phyloP scores from a whole-genome alignment of 441 rosid genomes.

The Geranium incanum region DNA sequence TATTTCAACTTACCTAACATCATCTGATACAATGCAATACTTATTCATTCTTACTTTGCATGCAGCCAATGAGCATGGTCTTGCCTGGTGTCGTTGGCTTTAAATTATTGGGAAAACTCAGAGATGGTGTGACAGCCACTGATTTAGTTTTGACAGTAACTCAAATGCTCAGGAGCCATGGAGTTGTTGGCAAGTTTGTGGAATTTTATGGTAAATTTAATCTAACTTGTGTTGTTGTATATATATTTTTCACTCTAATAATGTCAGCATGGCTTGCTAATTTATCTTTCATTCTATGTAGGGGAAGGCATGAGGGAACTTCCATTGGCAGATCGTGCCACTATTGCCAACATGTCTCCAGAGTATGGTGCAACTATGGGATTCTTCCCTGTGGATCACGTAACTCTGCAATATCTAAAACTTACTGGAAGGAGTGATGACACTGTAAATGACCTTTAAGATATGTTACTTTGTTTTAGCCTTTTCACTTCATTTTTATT shows the following conservation, averaged over 20 bases:
- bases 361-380: constrained; percentile 98
- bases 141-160: constrained; percentile 65
- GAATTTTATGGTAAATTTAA: constrained; percentile 45
- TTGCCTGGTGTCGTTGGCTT: constrained; percentile 69
- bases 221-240: not conserved
- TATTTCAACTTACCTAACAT: not conserved
- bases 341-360: constrained; percentile 94
- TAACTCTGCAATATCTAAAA: constrained; percentile 70
- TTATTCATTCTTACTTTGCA: constrained; percentile 12
- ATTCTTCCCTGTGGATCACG: constrained; percentile 89
- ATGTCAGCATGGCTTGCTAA: constrained; percentile 10
- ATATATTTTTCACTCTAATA: not conserved
- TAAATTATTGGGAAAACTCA: constrained; percentile 46
- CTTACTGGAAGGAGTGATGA: constrained; percentile 81
- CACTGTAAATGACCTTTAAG: constrained; percentile 36
- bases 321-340: constrained; percentile 84
- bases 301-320: constrained; percentile 91
- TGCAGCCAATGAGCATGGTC: constrained; percentile 78
- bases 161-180: constrained; percentile 63
- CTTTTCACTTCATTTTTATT: not conserved
- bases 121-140: constrained; percentile 63
- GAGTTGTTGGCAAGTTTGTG: constrained; percentile 65
- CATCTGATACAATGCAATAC: not conserved
- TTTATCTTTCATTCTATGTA: constrained; percentile 28
- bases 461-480: not conserved